Base-by-base conservation (phyloP, 2,329 filamentous ascomycete genomes). In the Salinomyces thailandicus region DNA sequence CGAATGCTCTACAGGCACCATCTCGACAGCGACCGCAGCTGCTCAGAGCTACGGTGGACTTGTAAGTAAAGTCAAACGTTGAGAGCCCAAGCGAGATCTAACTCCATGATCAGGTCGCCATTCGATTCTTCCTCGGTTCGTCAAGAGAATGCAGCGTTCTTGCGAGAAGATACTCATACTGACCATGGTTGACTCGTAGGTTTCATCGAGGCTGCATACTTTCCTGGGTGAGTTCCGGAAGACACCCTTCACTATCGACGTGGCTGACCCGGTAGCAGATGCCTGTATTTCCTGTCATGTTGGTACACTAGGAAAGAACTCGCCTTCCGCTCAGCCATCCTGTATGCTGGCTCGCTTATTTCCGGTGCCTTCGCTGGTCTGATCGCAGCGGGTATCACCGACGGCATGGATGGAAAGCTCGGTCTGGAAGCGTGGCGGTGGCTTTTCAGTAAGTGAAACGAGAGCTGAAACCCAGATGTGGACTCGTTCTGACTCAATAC, bases 261-360 rank as follows among this genome's bases (percentile, higher is more conserved):
- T n/a, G n/a, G 22, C 22, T 26, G n/a, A 26, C 22, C 22, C 22
- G 22, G n/a, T 26, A 9, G 9, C n/a, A 26, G 22, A 33, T 60
- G 64, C 6, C 50, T 71, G 9, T 69, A 67, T 51, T 68, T 67
- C 38, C 58, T 71, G 6, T 66, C 62, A 5, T 66, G 63, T 42
- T 72, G 68, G 68, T 73, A 73, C 44, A 73, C 68, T 1, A 66
- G 66, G 33, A 61, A 65, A 18, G 70, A 73, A 41, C 50, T 73
- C 12, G 63, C 63, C 3, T 59, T 68, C 28, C 62, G 71, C 4
- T 70, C 66, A 45, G 63, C 64, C n/a, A 62, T 72, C 29, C 64
- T 73, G 37, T 73, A 71, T 49, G 66, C 67, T 3, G 69, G 68
- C 3, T 66, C 62, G 2, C 52, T 71, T 14, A 59, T 73, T 18